These are phyloP conservation scores for Ceratocystiopsis sp. DNA, from an alignment of 2,329 filamentous ascomycete genomes.

Conservation along the genomic window DNA sequence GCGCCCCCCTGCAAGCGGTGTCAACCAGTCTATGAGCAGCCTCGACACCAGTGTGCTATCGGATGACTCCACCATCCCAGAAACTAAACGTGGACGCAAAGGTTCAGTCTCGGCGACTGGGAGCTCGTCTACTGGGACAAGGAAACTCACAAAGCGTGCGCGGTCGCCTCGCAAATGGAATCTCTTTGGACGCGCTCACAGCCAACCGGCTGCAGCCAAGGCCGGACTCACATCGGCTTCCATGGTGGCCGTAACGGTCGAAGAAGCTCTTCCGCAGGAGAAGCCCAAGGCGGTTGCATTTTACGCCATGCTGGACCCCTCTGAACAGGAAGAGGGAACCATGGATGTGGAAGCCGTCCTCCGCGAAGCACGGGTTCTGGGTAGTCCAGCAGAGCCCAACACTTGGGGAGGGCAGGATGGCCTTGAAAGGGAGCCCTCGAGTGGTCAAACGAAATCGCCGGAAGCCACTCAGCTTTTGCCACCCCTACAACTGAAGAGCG, in stretches of 20 bases:
- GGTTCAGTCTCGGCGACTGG: not conserved
- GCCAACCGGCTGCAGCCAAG: slow-evolving; percentile 20
- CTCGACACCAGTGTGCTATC: slow-evolving; percentile 39
- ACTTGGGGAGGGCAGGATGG: not conserved
- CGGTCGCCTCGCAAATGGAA: slow-evolving; percentile 47
- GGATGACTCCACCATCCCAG: slow-evolving; percentile 32
- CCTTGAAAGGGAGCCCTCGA: slow-evolving; percentile 1
- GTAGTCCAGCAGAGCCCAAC: not conserved
- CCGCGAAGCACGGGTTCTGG: slow-evolving; percentile 28
- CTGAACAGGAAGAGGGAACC: slow-evolving; percentile 30
- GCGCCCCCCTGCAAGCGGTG: slow-evolving; percentile 14
- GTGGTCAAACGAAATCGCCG: not conserved
- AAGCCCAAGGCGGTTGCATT: slow-evolving; percentile 37
- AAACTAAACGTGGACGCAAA: slow-evolving; percentile 16
- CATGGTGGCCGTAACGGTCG: slow-evolving; percentile 30
- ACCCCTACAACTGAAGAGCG: no score
- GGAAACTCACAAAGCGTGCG: slow-evolving; percentile 37
- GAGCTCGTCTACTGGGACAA: slow-evolving; percentile 15
- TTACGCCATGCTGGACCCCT: slow-evolving; percentile 44
- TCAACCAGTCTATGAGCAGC: slow-evolving; percentile 29
- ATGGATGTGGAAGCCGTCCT: slow-evolving; percentile 30
- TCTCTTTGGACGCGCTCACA: slow-evolving; percentile 40
- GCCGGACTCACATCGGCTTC: slow-evolving; percentile 21
- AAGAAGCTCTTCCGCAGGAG: slow-evolving; percentile 29
- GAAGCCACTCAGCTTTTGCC: no score